A percentile compares a stretch with the other conserved stretches of the same genome.
phyloP scores from a whole-genome alignment of 2,329 filamentous ascomycete species.

The Shiraia bambusicola region DNA sequence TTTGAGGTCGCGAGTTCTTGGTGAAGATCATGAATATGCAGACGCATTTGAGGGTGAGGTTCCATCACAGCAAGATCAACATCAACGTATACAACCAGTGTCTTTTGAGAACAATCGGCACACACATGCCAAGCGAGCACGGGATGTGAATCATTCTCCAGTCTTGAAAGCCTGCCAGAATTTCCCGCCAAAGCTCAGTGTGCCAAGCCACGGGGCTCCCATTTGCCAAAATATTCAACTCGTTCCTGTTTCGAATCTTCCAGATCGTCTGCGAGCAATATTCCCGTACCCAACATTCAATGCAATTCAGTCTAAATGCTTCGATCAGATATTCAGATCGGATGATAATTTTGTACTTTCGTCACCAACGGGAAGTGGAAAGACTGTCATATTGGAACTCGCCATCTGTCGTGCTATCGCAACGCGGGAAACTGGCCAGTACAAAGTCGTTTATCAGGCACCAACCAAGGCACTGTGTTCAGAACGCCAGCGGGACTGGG shows the following conservation, averaged over 20 bases:
- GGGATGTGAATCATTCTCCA: too few species aligned
- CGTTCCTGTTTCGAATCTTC: conserved; percentile 61
- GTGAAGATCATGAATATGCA: background rate
- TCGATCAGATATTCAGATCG: conserved; percentile 63
- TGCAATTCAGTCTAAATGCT: conserved; percentile 79
- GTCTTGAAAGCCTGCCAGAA: too few species aligned
- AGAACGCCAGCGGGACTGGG: conserved; percentile 76
- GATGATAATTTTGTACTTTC: conserved; percentile 78
- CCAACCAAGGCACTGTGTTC: conserved; percentile 82
- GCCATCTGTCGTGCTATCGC: conserved; percentile 73
- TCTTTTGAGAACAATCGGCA: too few species aligned
- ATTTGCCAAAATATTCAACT: conserved; percentile 62
- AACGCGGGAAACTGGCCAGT: conserved; percentile 58
- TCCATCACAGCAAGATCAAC: background rate
- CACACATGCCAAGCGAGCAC: background rate
- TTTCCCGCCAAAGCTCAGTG: background rate
- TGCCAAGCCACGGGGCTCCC: conserved; percentile 23
- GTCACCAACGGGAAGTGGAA: conserved; percentile 82
- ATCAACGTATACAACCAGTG: background rate
- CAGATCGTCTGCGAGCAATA: conserved; percentile 67
- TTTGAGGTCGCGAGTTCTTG: background rate
- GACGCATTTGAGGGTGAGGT: background rate
- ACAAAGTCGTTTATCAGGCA: conserved; percentile 83
- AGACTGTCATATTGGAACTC: conserved; percentile 78
- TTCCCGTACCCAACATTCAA: conserved; percentile 79